Evolutionary conservation across 2,329 filamentous ascomycete genomes (phyloP), one percentile per base, ranked within the genome.

Genomic region (Sphaerulina vaccinii): DNA sequence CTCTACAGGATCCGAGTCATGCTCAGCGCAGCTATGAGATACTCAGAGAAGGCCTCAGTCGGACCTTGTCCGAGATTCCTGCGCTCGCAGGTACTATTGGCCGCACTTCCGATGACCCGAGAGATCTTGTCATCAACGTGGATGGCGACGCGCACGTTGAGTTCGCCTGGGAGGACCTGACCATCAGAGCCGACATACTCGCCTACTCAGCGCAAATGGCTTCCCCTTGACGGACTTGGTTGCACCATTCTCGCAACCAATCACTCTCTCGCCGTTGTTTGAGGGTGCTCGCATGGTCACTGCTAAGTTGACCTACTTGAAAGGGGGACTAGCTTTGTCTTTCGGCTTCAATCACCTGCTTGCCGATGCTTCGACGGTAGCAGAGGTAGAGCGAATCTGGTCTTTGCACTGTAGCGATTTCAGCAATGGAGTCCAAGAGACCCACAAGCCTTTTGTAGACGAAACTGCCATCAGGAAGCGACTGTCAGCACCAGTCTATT

Each of bases 341-440:
- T 54, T 60, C 33, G 52, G 52, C 16, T 47, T 58, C 36, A 60
- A 58, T 38, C 57, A 60, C 43, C 36, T 58, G 8, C 22, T 60
- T 10, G 45, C 48, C 21, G 57, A 60, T 32, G 50, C 43, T 19
- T 13, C 47, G 2, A 33, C 50, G 9, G 38, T 58, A n/a, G 45
- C 48, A 18, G 50, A 56, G 24, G 33, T 60, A 10, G 55, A 58
- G 48, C 43, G 51, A 19, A 49, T 56, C 6, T 58, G 57, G 57
- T 54, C 57, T 4, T 24, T 49, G 21, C 55, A 60, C 35, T 52
- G 48, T 35, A 27, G 50, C 21, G 55, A 60, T 38, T 46, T 54
- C 37, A 52, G 55, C 41, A 36, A 24, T 33, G 51, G 41, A 15
- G 15, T 23, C 11, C 22, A 18, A 24, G 41, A 29, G 11, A 52